Evolutionary conservation across 495 filamentous ascomycete species (phyloP).

Genomic region (Aspergillus olivimuriae): DNA sequence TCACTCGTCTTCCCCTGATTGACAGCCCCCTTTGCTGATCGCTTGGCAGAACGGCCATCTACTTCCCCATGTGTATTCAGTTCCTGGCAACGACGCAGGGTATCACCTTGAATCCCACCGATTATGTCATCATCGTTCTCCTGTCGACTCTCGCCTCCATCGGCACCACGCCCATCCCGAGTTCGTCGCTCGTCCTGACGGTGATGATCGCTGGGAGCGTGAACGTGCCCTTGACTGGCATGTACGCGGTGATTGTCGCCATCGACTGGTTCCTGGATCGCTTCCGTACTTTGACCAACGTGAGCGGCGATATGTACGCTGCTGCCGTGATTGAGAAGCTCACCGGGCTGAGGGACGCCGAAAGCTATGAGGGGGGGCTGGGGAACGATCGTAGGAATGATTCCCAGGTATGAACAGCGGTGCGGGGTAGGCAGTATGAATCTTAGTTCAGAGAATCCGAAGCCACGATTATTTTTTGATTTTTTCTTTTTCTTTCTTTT

Average conservation of each 20-base stretch:
- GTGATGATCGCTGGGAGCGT: conserved; percentile 10
- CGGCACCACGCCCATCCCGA: conserved; percentile 9
- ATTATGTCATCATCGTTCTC: conserved; percentile 9
- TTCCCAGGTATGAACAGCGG: not conserved
- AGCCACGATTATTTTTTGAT: not conserved
- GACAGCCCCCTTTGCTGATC: not conserved
- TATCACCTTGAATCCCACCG: not conserved
- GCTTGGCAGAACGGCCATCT: conserved; percentile 7
- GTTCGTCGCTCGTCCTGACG: conserved; percentile 6
- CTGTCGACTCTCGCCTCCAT: conserved; percentile 8
- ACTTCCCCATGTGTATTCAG: conserved; percentile 8
- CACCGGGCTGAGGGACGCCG: conserved; percentile 2
- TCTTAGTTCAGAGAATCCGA: too few species aligned
- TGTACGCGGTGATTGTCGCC: conserved; percentile 8
- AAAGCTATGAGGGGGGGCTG: not conserved
- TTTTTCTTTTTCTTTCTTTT: too few species aligned
- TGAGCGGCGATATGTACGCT: conserved; percentile 5
- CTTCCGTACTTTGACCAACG: conserved; percentile 6
- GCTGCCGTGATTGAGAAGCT: conserved; percentile 4
- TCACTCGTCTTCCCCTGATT: not conserved
- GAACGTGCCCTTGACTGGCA: conserved; percentile 6
- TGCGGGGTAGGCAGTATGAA: too few species aligned
- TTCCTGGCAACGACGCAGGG: conserved; percentile 9
- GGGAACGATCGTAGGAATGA: not conserved
- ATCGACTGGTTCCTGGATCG: conserved; percentile 10